Conservation (phyloP, 768 basidiomycete genomes). For the Auricularia cornea region DNA sequence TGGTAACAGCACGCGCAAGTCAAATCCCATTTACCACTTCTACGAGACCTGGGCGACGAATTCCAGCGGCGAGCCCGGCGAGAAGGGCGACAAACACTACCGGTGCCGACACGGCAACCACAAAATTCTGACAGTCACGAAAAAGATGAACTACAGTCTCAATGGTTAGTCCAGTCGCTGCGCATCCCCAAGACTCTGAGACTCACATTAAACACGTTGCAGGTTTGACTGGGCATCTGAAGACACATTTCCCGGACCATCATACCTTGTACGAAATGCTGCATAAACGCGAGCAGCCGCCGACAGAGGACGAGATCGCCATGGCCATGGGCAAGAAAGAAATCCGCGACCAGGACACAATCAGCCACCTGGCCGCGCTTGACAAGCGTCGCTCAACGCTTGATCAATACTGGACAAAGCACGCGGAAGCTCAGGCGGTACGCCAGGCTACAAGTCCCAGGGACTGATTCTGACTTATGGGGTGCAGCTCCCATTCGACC, state of each 20-base stretch:
- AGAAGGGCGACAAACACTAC: conserved; percentile 16
- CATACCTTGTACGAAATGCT: conserved; percentile 1
- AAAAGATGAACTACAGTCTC: not conserved
- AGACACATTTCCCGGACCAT: not conserved
- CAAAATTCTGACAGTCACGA: conserved; percentile 12
- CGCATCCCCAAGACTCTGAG: not conserved
- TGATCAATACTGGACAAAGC: no score
- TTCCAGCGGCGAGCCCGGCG: conserved; percentile 6
- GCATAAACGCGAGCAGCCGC: not conserved
- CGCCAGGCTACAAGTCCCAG: no score
- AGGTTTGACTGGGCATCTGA: conserved; percentile 3
- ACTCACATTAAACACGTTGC: no score
- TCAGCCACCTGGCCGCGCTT: no score
- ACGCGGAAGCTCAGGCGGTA: no score
- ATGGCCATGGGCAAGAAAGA: not conserved
- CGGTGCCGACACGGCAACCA: conserved; percentile 12
- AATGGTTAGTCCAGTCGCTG: not conserved
- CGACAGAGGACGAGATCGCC: not conserved
- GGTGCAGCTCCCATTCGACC: no score
- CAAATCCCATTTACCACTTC: conserved; percentile 14
- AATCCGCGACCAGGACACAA: not conserved
- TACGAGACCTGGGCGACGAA: conserved; percentile 10
- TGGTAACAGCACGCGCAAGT: not conserved
- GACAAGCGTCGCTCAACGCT: no score
- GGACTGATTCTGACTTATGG: no score